These are phyloP conservation scores for Lactarius evosmus DNA, from an alignment of 768 basidiomycete species.

Conservation along the genomic window DNA sequence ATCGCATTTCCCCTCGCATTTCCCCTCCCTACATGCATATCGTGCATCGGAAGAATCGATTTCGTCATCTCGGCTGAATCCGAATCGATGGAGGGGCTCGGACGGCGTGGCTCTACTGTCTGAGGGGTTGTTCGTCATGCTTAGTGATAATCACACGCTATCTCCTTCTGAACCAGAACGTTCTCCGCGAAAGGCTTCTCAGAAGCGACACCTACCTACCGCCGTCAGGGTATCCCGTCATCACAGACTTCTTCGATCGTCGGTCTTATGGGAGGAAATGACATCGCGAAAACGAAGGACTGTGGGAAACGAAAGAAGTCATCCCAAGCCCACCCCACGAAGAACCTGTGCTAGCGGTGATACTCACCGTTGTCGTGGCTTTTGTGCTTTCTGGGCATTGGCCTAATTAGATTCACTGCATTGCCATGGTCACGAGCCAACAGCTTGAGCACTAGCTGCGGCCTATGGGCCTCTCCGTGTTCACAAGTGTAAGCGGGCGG, in stretches of 20 bases:
- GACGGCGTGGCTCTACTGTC: slow-evolving; percentile 2
- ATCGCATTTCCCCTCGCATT: background rate
- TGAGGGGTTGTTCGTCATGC: background rate
- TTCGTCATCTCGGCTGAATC: slow-evolving; percentile 3
- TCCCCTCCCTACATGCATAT: no score
- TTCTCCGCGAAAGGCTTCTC: background rate
- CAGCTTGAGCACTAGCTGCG: slow-evolving; percentile 27
- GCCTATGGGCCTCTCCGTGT: slow-evolving; percentile 38
- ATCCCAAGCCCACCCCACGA: background rate
- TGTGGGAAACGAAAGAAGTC: background rate
- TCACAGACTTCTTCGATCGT: slow-evolving; percentile 12
- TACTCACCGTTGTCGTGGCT: background rate
- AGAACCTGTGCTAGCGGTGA: slow-evolving; percentile 1
- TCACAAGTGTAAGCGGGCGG: slow-evolving; percentile 39
- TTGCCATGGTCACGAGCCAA: background rate
- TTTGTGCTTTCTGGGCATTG: background rate
- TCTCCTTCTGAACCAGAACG: background rate
- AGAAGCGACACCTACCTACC: slow-evolving; percentile 6
- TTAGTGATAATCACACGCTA: slow-evolving; percentile 6
- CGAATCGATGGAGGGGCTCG: background rate
- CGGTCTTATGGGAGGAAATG: background rate
- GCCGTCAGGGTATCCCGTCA: slow-evolving; percentile 8
- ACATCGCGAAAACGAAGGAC: background rate
- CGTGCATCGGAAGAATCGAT: no score
- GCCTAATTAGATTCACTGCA: no score